Evolutionary conservation across 73 alveolate genomes (phyloP), one percentile per base, ranked within the genome.

Genomic region (Paraurostyla sp.): DNA sequence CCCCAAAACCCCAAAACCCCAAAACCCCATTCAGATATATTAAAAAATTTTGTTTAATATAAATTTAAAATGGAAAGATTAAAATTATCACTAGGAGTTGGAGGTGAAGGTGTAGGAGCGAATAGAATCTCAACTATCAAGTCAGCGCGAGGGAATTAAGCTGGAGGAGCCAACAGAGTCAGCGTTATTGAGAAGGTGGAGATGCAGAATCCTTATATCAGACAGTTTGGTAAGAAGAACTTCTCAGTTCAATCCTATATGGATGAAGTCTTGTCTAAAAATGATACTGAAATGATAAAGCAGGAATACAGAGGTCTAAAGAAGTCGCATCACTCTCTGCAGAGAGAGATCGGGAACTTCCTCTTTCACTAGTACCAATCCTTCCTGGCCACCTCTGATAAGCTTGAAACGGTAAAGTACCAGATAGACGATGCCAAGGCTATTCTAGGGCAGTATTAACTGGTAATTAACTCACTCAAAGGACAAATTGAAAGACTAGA

Each of bases 361-460:
- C 32, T 73, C 46, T 73, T 73, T 33, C 48, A 45, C 33, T 27
- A 73, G 71, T 73, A 73, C 48, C 49, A 48, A 18, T 32, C 50
- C n/a, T 73, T 73, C 29, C 50, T 73, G 43, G 73, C 41, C 6
- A 50, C 87, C 2, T 73, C 87, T 43, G 87, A 73, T 0, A 73
- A 50, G 30, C 36, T 73, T 11, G 87, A 73, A 30, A 23, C 43
- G 9, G 48, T 73, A 15, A 73, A 45, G 33, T 73, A 73, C 32
- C 71, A 73, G 46, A 20, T 73, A 3, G 87, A 73, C 13, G 87
- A 73, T 73, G 87, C 87, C 22, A 73, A 73, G 46, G 71, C 87
- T 9, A 73, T 50, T 1, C 42, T 73, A 56, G 59, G 50, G 9
- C 42, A 73, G 18, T 73, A 32, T 36, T 25, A n/a, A 45, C n/a